phyloP scores from a whole-genome alignment of 2,329 filamentous ascomycete genomes.

The Phyllosticta paracitricarpa region DNA sequence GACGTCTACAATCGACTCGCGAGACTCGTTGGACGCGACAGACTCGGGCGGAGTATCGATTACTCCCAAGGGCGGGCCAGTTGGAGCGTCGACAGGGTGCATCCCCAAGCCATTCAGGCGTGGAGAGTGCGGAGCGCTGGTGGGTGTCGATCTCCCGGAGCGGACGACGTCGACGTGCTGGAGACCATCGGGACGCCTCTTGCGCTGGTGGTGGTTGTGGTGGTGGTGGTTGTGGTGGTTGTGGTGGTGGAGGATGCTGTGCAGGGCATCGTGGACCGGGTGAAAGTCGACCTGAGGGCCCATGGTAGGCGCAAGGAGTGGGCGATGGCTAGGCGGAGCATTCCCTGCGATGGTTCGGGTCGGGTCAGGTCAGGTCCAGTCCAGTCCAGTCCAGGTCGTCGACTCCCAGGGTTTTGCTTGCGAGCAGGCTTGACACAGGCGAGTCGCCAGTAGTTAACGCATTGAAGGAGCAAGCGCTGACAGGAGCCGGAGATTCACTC shows the following conservation, averaged over 20 bases:
- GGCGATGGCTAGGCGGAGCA: neutral
- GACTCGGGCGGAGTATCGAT: neutral
- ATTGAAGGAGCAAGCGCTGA: neutral
- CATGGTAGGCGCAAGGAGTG: neutral
- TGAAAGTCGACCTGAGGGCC: neutral
- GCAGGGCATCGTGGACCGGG: neutral
- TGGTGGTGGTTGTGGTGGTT: slow-evolving; percentile 7
- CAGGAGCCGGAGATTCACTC: neutral
- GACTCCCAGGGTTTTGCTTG: neutral
- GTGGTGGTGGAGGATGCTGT: slow-evolving; percentile 4
- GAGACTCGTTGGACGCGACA: slow-evolving; percentile 3
- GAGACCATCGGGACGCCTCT: slow-evolving; percentile 5
- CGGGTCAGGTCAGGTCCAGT: neutral
- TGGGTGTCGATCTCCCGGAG: neutral
- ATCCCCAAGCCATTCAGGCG: slow-evolving; percentile 9
- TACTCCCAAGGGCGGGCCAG: slow-evolving; percentile 3
- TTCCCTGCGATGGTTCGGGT: neutral
- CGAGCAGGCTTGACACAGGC: neutral
- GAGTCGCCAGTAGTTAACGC: neutral
- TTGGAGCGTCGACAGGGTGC: slow-evolving; percentile 5
- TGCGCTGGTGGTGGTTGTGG: neutral
- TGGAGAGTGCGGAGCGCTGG: slow-evolving; percentile 8
- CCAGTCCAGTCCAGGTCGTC: neutral
- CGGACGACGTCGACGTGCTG: neutral
- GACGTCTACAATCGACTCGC: slow-evolving; percentile 1